Conservation (phyloP, 805 yeast species). For the Wickerhamiella parazyma region DNA sequence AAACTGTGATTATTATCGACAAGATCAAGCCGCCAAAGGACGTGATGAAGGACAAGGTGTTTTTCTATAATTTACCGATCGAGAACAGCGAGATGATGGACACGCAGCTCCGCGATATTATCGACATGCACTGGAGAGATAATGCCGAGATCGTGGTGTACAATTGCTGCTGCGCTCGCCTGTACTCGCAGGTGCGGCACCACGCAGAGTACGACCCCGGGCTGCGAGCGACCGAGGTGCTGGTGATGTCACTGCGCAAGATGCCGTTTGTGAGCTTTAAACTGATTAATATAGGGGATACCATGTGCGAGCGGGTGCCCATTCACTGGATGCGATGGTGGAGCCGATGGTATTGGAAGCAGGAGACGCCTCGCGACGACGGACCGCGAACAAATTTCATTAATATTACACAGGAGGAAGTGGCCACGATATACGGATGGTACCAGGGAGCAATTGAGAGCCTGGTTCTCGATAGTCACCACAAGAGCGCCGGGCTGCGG, state of each 20-base stretch:
- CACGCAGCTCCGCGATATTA: conserved; percentile 9
- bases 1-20: conserved; percentile 18
- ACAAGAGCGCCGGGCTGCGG: conserved; percentile 14
- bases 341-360: conserved; percentile 10
- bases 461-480: conserved; percentile 8
- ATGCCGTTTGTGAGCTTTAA: not conserved
- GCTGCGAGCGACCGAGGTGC: conserved; percentile 14
- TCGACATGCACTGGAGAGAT: conserved; percentile 3
- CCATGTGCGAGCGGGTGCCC: conserved; percentile 18
- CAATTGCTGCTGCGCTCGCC: conserved; percentile 17
- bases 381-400: conserved; percentile 8
- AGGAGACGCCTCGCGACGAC: conserved; percentile 8
- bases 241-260: conserved; percentile 11
- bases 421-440: conserved; percentile 21
- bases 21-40: conserved; percentile 19
- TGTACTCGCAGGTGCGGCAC: conserved; percentile 10
- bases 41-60: conserved; percentile 18
- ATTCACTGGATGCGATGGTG: conserved; percentile 13
- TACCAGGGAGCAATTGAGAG: conserved; percentile 20
- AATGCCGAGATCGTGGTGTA: conserved; percentile 14
- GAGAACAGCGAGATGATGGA: conserved; percentile 11
- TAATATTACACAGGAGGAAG: conserved; percentile 10
- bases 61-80: conserved; percentile 13
- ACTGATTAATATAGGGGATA: conserved; percentile 18
- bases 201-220: conserved; percentile 22